phyloP scores from a whole-genome alignment of 768 basidiomycete species.

The Calocybe gangraenosa region DNA sequence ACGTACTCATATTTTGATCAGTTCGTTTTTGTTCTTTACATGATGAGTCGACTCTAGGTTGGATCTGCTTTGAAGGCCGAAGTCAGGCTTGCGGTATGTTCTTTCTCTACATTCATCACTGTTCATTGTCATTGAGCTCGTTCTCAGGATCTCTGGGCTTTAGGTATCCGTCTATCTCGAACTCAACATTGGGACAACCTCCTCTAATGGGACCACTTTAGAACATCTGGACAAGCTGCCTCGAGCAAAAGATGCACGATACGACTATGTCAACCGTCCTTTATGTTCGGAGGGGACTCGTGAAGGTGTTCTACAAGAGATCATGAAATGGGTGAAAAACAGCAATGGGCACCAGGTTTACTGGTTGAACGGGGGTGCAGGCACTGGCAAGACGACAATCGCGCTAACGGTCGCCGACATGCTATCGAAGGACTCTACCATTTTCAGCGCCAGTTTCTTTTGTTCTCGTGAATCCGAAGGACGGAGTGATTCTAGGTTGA shows the following conservation, averaged over 20 bases:
- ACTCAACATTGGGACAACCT: background rate
- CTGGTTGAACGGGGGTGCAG: conserved; percentile 21
- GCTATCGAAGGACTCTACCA: conserved; percentile 8
- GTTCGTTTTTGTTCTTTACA: background rate
- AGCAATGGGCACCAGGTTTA: conserved; percentile 16
- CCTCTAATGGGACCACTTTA: background rate
- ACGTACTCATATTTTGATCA: background rate
- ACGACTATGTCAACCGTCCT: conserved; percentile 15
- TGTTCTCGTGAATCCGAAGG: conserved; percentile 22
- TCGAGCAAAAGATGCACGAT: conserved; percentile 15
- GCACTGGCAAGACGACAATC: conserved; percentile 23
- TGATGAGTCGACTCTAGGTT: background rate
- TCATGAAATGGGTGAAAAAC: conserved; percentile 18
- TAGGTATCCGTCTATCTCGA: conserved; percentile 6
- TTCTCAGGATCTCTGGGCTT: conserved; percentile 14
- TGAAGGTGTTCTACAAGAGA: conserved; percentile 15
- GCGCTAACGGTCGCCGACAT: conserved; percentile 17
- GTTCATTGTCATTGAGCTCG: background rate
- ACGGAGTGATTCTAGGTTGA: conserved; percentile 18
- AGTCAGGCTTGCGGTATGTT: conserved; percentile 13
- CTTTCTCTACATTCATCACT: background rate
- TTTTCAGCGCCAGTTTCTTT: conserved; percentile 26
- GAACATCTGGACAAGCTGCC: conserved; percentile 17
- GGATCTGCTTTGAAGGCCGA: conserved; percentile 15
- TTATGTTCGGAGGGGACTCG: conserved; percentile 20